A percentile compares a stretch with the other conserved stretches of the same genome.
Evolutionary conservation across 1,284 basidiomycete species (phyloP).

Genomic region (Ceratobasidium sp.): DNA sequence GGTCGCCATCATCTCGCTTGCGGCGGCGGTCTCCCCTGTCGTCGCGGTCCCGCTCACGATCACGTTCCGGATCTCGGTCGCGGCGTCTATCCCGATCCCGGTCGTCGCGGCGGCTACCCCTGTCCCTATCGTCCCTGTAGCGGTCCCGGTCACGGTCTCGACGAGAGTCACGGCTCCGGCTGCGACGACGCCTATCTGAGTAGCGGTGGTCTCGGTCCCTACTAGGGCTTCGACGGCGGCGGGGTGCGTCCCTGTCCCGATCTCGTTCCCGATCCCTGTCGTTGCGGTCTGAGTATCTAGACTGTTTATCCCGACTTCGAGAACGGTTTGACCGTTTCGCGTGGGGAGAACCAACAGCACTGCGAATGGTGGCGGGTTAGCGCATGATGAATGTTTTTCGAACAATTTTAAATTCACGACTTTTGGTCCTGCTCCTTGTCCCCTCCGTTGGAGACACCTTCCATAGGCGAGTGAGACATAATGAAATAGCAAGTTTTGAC

Average conservation of each 20-base stretch:
- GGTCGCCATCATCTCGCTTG: slow-evolving; percentile 69
- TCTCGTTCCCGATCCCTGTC: slow-evolving; percentile 69
- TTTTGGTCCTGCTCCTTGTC: slow-evolving; percentile 65
- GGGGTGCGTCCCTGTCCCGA: slow-evolving; percentile 62
- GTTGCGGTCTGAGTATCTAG: slow-evolving; percentile 56
- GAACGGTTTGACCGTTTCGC: slow-evolving; percentile 80
- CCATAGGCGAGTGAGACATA: slow-evolving; percentile 36
- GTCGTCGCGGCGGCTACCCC: slow-evolving; percentile 51
- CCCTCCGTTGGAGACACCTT: neutral
- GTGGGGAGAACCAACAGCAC: slow-evolving; percentile 71
- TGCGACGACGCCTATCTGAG: slow-evolving; percentile 51
- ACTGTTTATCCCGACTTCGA: slow-evolving; percentile 66
- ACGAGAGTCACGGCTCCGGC: slow-evolving; percentile 50
- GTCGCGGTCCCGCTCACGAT: slow-evolving; percentile 62
- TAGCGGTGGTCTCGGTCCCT: slow-evolving; percentile 50
- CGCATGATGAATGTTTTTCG: slow-evolving; percentile 29
- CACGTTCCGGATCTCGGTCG: slow-evolving; percentile 55
- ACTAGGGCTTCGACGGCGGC: slow-evolving; percentile 60
- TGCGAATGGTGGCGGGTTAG: slow-evolving; percentile 16
- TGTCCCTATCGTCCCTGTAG: slow-evolving; percentile 61
- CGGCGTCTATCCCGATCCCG: slow-evolving; percentile 65
- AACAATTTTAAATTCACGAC: slow-evolving; percentile 65
- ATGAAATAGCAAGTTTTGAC: neutral
- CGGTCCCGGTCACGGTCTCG: slow-evolving; percentile 56
- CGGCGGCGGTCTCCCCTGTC: slow-evolving; percentile 72